Evolutionary conservation across 164 flowering plant genomes (phyloP).

Genomic region (Berberis thunbergii): DNA sequence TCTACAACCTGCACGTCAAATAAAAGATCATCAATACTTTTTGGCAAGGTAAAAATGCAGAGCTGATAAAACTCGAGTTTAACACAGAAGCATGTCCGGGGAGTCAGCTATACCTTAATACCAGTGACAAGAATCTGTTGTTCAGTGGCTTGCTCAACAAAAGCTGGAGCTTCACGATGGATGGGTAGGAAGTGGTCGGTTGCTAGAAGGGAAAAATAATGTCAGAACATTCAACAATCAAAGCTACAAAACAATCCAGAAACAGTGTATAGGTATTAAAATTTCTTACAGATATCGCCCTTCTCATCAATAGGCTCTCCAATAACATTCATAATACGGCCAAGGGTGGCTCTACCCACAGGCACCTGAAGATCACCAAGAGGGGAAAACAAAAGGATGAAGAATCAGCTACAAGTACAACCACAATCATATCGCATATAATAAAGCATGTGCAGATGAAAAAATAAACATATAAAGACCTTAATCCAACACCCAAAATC

Average conservation of each 20-base stretch:
- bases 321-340: constrained; percentile 93
- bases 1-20: constrained; percentile 27
- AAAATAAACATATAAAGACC: no score
- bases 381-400: background rate
- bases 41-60: background rate
- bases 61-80: no score
- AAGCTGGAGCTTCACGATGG: constrained; percentile 92
- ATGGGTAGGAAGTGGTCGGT: constrained; percentile 88
- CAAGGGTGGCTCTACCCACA: constrained; percentile 96
- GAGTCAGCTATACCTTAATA: constrained; percentile 48
- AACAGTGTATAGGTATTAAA: background rate
- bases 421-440: background rate
- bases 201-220: constrained; percentile 23
- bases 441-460: background rate
- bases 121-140: constrained; percentile 94
- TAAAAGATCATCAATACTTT: background rate
- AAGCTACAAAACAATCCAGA: background rate
- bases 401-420: background rate
- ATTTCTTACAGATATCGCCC: constrained; percentile 76
- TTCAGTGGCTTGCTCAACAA: constrained; percentile 93
- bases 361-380: constrained; percentile 46
- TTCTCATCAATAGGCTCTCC: constrained; percentile 96
- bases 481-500: background rate
- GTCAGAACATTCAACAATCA: background rate
- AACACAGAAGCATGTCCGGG: background rate